Base-by-base conservation (phyloP, 2,329 filamentous ascomycete species). In the Arachnomyces sp. region DNA sequence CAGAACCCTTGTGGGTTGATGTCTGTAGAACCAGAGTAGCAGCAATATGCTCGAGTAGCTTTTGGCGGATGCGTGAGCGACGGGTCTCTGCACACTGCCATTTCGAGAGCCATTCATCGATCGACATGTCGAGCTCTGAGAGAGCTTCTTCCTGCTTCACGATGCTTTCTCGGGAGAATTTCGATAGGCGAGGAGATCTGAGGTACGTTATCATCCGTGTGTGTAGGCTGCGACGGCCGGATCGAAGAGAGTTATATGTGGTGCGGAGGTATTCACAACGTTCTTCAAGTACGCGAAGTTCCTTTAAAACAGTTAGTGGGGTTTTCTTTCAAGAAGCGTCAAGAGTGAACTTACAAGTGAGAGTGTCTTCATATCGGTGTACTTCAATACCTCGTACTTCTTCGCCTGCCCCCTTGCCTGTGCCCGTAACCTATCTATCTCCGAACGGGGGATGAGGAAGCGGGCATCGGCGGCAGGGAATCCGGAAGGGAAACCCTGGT, bases 11-110 rank as follows among this genome's bases (percentile, higher is more conserved):
- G 18, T 38, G 35, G n/a, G 39, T 36, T 49, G 14, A 59, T 50
- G 31, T 51, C 43, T 38, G 59, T 9, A 83, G 66, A 5, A 75
- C 76, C 38, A 77, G 66, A 2, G 84, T 82, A 12, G 83, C 85
- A 34, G 85, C 84, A 38, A 89, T 80, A 54, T 90, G 85, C 61
- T 90, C 84, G 3, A 90, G 73, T 9, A 90, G 69, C 69, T 88
- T 90, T 57, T 89, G 84, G 29, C 84, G 76, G 33, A 90, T 78
- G 5, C 82, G 74, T 12, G 79, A 81, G 31, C 84, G 78, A 53
- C 85, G 73, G 56, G 88, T 86, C 60, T 90, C 85, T 7, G 84
- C 82, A 47, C 82, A 75, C 55, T 89, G 85, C n/a, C 89, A 74
- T 65, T 89, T 89, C 51, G 66, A 71, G 36, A 85, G 78, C 81